Evolutionary conservation across 2,329 filamentous ascomycete genomes (phyloP), one percentile per base, ranked within the genome.

Genomic region (Clonostachys sp.): DNA sequence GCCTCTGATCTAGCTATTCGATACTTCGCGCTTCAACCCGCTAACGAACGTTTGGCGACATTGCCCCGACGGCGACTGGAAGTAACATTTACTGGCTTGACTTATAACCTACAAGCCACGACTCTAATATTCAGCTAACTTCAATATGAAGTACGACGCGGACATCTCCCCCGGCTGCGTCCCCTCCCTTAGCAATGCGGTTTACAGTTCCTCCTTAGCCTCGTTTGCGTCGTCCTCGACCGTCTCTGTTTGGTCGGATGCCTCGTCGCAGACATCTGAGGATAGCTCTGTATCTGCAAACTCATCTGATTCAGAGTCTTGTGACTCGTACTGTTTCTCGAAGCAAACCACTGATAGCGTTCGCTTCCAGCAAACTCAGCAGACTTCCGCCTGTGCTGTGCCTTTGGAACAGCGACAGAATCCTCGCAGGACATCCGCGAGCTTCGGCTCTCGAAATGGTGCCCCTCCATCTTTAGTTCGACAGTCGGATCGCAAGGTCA

Each of bases 401-500:
- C 76, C 84, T 35, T 64, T 73, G 45, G 81, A 86, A 57, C 72
- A 84, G 60, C 81, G 85, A 52, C 83, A 84, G 59, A 82, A 86
- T 54, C 80, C 81, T 10, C 74, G 81, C 50, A 75, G 78, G 52
- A 80, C 77, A 45, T 75, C 71, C 49, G 73, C 71, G 53, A 78
- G 80, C 51, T 67, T 76, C 34, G 73, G 75, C 48, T 68, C 75
- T 50, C 75, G 78, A 58, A 68, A 80, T 55, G 79, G 80, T 57
- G 77, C 80, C 58, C 87, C 88, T 58, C 89, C 92, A 44, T 72
- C 86, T 49, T 80, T 96, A 54, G 78, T 91, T 53, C 86, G 91
- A 60, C 91, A 96, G 74, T 83, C 84, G 61, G 91, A 96, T 71
- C 88, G 91, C 64, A 96, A 96, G 77, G 81, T 89, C 64, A 91